Evolutionary conservation across 2,329 filamentous ascomycete species (phyloP).

Genomic region (Neonectria magnoliae): DNA sequence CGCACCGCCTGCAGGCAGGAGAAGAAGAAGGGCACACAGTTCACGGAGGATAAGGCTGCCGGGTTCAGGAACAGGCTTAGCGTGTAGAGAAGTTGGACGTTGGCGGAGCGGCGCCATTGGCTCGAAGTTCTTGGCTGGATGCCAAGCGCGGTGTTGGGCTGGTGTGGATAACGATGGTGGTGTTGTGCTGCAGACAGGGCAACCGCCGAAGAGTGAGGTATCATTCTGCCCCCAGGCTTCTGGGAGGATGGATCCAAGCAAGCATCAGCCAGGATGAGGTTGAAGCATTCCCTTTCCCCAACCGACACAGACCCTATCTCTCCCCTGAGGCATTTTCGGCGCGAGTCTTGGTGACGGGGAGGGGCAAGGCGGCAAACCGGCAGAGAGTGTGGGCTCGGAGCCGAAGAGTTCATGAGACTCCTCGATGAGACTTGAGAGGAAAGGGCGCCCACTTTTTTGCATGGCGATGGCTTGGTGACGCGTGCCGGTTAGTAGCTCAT

Average conservation of each 20-base stretch:
- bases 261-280: not conserved
- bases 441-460: not conserved
- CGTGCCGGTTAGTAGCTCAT: not conserved
- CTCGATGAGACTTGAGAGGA: not conserved
- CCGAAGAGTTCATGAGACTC: not conserved
- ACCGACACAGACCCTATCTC: not conserved
- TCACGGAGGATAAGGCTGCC: slow-evolving; percentile 12
- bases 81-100: slow-evolving; percentile 25
- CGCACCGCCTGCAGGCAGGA: slow-evolving; percentile 17
- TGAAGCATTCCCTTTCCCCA: not conserved
- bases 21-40: not conserved
- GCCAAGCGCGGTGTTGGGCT: not conserved
- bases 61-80: slow-evolving; percentile 48
- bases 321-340: not conserved
- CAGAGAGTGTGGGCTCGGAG: slow-evolving; percentile 3
- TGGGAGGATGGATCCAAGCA: not conserved
- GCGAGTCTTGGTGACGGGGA: not conserved
- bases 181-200: not conserved
- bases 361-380: not conserved
- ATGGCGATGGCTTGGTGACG: not conserved
- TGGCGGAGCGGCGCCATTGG: slow-evolving; percentile 26
- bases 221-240: not conserved
- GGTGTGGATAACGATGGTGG: not conserved
- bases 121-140: not conserved
- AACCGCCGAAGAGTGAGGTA: not conserved